Conservation (phyloP, 1,284 basidiomycete genomes). For the Ustilago bromivora region DNA sequence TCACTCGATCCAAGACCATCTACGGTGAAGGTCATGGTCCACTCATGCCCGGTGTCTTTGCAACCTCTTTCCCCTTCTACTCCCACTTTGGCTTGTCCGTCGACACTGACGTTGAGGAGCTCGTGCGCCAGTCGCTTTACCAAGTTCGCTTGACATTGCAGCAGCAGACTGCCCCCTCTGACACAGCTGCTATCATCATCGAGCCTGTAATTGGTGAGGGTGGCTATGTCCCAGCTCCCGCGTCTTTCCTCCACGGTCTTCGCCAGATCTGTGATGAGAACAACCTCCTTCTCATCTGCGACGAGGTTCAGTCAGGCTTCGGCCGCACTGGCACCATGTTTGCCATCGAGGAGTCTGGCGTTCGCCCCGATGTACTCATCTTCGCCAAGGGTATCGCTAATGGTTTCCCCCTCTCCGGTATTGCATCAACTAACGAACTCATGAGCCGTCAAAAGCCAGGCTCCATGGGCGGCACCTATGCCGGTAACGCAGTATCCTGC, state of each 20-base stretch:
- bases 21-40: constrained; percentile 84
- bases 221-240: constrained; percentile 90
- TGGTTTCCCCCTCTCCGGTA: constrained; percentile 90
- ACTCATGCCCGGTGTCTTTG: constrained; percentile 87
- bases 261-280: constrained; percentile 87
- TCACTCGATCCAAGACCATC: constrained; percentile 90
- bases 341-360: constrained; percentile 81
- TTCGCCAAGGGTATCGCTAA: constrained; percentile 95
- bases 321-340: constrained; percentile 68
- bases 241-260: constrained; percentile 82
- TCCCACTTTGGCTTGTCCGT: constrained; percentile 81
- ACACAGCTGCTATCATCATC: constrained; percentile 90
- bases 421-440: constrained; percentile 83
- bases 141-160: constrained; percentile 85
- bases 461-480: constrained; percentile 76
- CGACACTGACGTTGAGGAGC: constrained; percentile 76
- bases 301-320: constrained; percentile 88
- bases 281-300: constrained; percentile 90
- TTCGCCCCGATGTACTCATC: constrained; percentile 86
- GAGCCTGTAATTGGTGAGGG: constrained; percentile 93
- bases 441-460: constrained; percentile 84
- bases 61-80: constrained; percentile 91
- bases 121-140: constrained; percentile 79
- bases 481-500: constrained; percentile 65
- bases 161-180: constrained; percentile 84